Evolutionary conservation across 2,329 filamentous ascomycete genomes (phyloP), one percentile per base, ranked within the genome.

Genomic region (Botrytis fragariae): DNA sequence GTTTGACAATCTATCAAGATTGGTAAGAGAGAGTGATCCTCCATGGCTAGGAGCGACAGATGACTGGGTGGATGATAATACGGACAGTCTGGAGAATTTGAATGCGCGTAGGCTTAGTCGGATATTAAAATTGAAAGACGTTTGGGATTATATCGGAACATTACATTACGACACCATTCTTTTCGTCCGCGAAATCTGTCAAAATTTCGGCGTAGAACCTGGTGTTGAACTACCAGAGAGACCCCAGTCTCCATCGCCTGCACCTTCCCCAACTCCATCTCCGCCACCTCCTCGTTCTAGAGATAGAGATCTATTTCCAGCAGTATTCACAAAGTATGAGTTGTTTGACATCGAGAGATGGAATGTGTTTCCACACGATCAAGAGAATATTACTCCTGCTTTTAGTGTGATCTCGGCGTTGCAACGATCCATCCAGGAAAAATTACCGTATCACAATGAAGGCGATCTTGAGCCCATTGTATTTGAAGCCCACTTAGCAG

Each of bases 31-130:
- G 16, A 42, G 8, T 25, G 35, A 16, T 7, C 48, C 65, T 16
- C 9, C 25, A 6, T 68, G 45, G 48, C 48, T 57, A 42, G 65
- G 48, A 57, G 32, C 65, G 25, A 37, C 65, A 42, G n/a, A 57
- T 68, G 48, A 57, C 9, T 68, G 65, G 65, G 25, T 42, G 29
- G 65, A 68, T 42, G 65, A 68, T 29, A 4, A 32, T 68, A 32
- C 65, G 25, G n/a, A 57, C n/a, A 32, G 9, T 42, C 48, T 10
- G 18, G 48, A 68, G 35, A 57, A 68, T 32, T 3, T 57, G 48
- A 37, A 57, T 20, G 65, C 48, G 35, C 65, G 45, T n/a, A 57
- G 7, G 35, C 48, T 68, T 8, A 42, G 14, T n/a, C n/a, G 35
- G 9, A 42, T 68, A 1, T 25, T 68, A 10, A 20, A 7, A 22